These are phyloP conservation scores for Blumeria hordei DNA, from an alignment of 2,329 filamentous ascomycete species.

Conservation along the genomic window DNA sequence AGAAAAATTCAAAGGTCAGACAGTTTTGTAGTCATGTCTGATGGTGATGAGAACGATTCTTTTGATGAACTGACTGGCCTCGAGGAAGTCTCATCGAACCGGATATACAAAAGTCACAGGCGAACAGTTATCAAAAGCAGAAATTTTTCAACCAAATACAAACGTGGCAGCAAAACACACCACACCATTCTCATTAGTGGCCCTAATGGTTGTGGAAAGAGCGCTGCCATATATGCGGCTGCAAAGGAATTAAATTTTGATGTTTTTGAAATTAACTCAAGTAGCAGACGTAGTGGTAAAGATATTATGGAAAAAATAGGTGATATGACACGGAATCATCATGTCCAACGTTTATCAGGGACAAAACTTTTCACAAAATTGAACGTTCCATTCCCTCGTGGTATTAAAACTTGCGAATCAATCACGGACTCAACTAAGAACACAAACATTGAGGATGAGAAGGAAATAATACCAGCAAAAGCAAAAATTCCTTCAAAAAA, in stretches of 20 bases:
- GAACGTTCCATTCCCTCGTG: not conserved
- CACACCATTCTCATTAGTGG: slow-evolving; percentile 81
- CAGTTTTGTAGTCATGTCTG: slow-evolving; percentile 53
- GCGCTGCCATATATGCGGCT: slow-evolving; percentile 72
- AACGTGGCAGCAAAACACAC: slow-evolving; percentile 25
- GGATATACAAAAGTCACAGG: slow-evolving; percentile 15
- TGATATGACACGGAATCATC: slow-evolving; percentile 89
- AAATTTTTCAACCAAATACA: slow-evolving; percentile 14
- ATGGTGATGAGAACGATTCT: slow-evolving; percentile 40
- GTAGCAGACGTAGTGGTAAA: slow-evolving; percentile 61
- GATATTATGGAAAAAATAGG: slow-evolving; percentile 82
- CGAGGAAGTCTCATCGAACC: slow-evolving; percentile 22
- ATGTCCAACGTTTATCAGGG: slow-evolving; percentile 35
- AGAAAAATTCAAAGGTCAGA: slow-evolving; percentile 44
- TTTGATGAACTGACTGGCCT: slow-evolving; percentile 43
- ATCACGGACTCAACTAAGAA: not conserved
- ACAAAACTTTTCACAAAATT: not conserved
- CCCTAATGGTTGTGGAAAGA: slow-evolving; percentile 77
- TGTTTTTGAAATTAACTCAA: slow-evolving; percentile 80
- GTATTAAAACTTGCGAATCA: not conserved
- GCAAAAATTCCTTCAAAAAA: not conserved
- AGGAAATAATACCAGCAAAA: too few species aligned
- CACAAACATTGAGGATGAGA: too few species aligned
- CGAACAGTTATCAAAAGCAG: slow-evolving; percentile 29
- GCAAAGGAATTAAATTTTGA: slow-evolving; percentile 83